Conservation (phyloP, 2,329 filamentous ascomycete species). For the Phialocephala subalpina region DNA sequence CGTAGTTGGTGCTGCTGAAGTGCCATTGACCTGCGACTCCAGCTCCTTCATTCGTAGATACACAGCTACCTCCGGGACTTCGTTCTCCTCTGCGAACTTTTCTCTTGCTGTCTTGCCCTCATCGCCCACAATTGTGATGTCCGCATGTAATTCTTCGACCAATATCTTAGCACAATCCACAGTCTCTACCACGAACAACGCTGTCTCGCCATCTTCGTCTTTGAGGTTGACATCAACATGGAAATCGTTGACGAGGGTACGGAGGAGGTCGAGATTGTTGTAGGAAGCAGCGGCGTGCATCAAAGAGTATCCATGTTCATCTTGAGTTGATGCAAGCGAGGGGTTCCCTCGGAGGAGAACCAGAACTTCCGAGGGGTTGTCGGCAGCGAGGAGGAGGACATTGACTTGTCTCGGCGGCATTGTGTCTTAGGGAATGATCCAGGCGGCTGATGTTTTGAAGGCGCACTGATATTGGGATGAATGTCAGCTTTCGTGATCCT, state of each 20-base stretch:
- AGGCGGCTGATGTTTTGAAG: neutral
- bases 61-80: constrained; percentile 77
- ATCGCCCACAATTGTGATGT: constrained; percentile 69
- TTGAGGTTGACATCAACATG: constrained; percentile 80
- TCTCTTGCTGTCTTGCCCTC: constrained; percentile 84
- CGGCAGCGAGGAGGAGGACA: constrained; percentile 80
- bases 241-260: constrained; percentile 77
- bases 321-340: constrained; percentile 79
- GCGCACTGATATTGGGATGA: neutral
- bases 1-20: constrained; percentile 37
- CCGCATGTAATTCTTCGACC: constrained; percentile 82
- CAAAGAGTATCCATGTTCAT: constrained; percentile 93
- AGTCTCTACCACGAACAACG: constrained; percentile 91
- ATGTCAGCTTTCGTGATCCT: neutral
- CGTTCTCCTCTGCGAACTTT: constrained; percentile 80
- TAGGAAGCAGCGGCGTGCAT: constrained; percentile 94
- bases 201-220: constrained; percentile 93
- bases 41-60: constrained; percentile 64
- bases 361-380: constrained; percentile 78
- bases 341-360: constrained; percentile 78
- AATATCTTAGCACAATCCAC: constrained; percentile 79
- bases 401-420: constrained; percentile 52
- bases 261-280: constrained; percentile 82
- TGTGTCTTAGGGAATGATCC: constrained; percentile 20
- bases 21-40: constrained; percentile 41